A percentile compares a stretch with the other conserved stretches of the same genome.
Conservation (phyloP, 768 basidiomycete species). For the Lactarius hengduanensis region DNA sequence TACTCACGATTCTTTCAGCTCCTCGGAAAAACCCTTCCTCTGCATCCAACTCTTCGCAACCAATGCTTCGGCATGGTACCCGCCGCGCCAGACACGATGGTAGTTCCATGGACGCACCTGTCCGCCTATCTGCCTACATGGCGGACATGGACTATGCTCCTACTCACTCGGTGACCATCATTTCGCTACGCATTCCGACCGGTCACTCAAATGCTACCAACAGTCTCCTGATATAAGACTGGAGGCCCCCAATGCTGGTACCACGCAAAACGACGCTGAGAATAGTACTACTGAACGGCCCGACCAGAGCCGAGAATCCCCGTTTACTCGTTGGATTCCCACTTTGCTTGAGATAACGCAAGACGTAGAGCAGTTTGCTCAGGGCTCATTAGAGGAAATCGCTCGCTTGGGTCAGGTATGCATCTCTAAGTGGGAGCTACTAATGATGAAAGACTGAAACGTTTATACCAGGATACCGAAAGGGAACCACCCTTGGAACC, state of each 20-base stretch:
- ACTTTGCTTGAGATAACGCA: conserved; percentile 14
- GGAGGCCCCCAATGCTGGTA: not conserved
- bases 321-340: not conserved
- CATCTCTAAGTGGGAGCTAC: not conserved
- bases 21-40: no score
- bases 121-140: not conserved
- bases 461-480: not conserved
- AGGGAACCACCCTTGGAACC: not conserved
- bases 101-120: not conserved
- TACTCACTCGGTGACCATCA: not conserved
- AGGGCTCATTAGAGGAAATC: not conserved
- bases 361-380: not conserved
- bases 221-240: not conserved
- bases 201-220: not conserved
- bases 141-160: not conserved
- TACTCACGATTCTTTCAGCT: no score
- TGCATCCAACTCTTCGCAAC: not conserved
- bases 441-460: not conserved
- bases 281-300: not conserved
- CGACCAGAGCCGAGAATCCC: not conserved
- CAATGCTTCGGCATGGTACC: not conserved
- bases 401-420: conserved; percentile 8
- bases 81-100: not conserved
- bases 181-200: not conserved
- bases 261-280: not conserved